These are phyloP conservation scores for Lophiostoma macrostomum DNA, from an alignment of 495 filamentous ascomycete species.

Conservation along the genomic window DNA sequence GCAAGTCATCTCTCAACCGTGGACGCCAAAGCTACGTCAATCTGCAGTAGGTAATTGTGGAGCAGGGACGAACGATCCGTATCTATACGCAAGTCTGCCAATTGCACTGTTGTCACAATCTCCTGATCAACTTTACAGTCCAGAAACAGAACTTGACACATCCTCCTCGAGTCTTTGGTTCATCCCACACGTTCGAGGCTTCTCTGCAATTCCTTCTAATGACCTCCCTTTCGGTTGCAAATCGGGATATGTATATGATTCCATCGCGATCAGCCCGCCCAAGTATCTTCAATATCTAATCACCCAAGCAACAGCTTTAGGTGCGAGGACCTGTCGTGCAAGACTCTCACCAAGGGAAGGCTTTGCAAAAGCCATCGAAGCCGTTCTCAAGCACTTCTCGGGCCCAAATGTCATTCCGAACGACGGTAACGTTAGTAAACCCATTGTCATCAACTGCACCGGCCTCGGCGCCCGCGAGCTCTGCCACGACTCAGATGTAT, in stretches of 20 bases:
- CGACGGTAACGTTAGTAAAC: too few species aligned
- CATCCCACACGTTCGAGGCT: conserved; percentile 4
- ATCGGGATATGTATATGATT: not conserved
- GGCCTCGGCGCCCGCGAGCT: conserved; percentile 69
- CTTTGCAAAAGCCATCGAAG: conserved; percentile 46
- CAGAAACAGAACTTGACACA: not conserved
- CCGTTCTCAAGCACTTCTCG: conserved; percentile 69
- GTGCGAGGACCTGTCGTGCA: not conserved
- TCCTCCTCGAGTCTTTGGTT: conserved; percentile 12
- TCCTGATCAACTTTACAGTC: not conserved
- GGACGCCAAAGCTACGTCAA: too few species aligned
- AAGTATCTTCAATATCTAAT: conserved; percentile 14
- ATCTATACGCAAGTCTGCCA: not conserved
- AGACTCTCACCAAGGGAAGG: not conserved
- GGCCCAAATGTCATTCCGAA: conserved; percentile 57
- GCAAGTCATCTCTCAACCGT: not conserved
- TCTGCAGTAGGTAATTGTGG: too few species aligned
- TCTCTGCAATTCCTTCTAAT: conserved; percentile 1
- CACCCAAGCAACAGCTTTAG: conserved; percentile 2
- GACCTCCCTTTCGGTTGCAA: not conserved
- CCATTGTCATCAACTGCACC: conserved; percentile 82
- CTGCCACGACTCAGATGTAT: conserved; percentile 71
- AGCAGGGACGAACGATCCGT: not conserved
- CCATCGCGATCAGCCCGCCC: conserved; percentile 15
- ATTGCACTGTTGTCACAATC: not conserved